phyloP scores from a whole-genome alignment of 2,329 filamentous ascomycete genomes.

The Exophiala lecanii-corni region DNA sequence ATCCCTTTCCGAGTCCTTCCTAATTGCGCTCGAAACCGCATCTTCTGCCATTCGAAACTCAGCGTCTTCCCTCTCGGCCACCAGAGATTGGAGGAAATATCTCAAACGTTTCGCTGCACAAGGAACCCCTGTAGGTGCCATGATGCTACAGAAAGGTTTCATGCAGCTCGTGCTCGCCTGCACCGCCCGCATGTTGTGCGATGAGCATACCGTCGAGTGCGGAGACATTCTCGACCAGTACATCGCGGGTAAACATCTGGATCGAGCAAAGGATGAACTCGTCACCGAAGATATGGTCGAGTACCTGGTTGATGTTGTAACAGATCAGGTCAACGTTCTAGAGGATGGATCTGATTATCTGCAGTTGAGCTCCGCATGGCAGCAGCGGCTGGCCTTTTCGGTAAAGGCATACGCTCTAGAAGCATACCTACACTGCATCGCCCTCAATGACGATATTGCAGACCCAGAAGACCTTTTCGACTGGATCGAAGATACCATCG shows the following conservation, averaged over 20 bases:
- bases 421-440: conserved; percentile 77
- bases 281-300: conserved; percentile 45
- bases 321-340: conserved; percentile 78
- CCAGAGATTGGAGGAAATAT: conserved; percentile 85
- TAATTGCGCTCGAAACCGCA: conserved; percentile 81
- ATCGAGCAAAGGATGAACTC: conserved; percentile 25
- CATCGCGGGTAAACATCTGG: conserved; percentile 53
- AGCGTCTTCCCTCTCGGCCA: conserved; percentile 57
- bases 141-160: conserved; percentile 85
- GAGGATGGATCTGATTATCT: conserved; percentile 90
- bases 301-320: conserved; percentile 65
- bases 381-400: conserved; percentile 79
- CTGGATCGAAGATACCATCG: conserved; percentile 80
- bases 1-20: conserved; percentile 76
- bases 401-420: conserved; percentile 79
- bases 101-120: conserved; percentile 74
- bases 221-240: conserved; percentile 70
- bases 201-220: conserved; percentile 55
- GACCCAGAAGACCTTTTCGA: conserved; percentile 72
- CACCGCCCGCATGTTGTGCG: conserved; percentile 67
- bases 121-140: conserved; percentile 79
- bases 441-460: conserved; percentile 75
- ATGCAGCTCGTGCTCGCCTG: conserved; percentile 77
- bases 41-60: conserved; percentile 86
- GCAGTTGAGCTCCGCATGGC: conserved; percentile 75